Percentiles rank a stretch among this genome's conserved stretches.
Evolutionary conservation across 371 early-diverging fungal genomes (phyloP).

Genomic region (Mucor racemosus): DNA sequence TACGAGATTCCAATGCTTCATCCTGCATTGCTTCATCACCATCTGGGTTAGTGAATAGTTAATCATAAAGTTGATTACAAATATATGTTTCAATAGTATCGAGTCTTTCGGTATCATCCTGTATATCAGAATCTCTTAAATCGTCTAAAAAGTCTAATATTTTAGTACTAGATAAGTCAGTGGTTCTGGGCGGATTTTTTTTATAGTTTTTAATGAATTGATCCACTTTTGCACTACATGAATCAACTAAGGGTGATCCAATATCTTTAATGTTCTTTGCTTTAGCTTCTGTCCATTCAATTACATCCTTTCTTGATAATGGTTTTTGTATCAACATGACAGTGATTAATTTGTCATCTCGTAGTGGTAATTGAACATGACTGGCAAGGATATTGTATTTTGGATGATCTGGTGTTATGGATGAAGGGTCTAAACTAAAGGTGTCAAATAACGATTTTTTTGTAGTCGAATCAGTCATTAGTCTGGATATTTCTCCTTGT

Average conservation of each 20-base stretch:
- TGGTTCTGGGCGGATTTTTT: conserved; percentile 34
- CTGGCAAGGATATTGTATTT: conserved; percentile 50
- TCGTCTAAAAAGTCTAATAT: conserved; percentile 40
- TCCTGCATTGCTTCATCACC: conserved; percentile 65
- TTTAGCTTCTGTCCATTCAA: conserved; percentile 33
- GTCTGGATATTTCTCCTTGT: conserved; percentile 27
- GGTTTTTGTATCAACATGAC: conserved; percentile 54
- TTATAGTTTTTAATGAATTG: conserved; percentile 40
- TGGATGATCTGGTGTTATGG: conserved; percentile 40
- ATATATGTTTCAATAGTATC: conserved; percentile 49
- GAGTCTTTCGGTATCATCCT: conserved; percentile 24
- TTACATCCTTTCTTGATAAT: conserved; percentile 44
- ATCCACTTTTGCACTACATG: conserved; percentile 11
- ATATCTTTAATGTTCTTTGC: conserved; percentile 5
- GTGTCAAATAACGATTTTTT: conserved; percentile 40
- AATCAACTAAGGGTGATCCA: conserved; percentile 10
- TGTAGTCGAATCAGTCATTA: conserved; percentile 1
- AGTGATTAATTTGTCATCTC: conserved; percentile 31
- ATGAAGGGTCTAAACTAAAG: conserved; percentile 33
- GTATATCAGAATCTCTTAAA: conserved; percentile 12
- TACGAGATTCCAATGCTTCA: conserved; percentile 68
- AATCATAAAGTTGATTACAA: conserved; percentile 46
- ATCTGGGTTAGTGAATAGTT: conserved; percentile 29
- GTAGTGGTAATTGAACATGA: conserved; percentile 47
- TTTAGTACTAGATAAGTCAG: conserved; percentile 28